These are phyloP conservation scores for Adansonia grandidieri DNA, from an alignment of 441 rosid genomes.

Conservation along the genomic window DNA sequence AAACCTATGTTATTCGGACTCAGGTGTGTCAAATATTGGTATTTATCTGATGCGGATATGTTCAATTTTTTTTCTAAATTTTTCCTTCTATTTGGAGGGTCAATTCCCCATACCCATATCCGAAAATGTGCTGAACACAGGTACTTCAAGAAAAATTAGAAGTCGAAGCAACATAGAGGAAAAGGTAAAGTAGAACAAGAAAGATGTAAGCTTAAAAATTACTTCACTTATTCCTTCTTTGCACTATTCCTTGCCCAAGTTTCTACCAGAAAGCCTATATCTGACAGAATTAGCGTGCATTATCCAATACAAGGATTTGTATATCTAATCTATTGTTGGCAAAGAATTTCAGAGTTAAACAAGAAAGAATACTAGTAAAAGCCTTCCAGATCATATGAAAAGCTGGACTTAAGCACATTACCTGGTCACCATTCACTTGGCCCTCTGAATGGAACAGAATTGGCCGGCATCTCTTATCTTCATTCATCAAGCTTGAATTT, in stretches of 20 bases:
- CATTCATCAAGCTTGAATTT: constrained; percentile 76
- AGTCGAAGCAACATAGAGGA: no score
- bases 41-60: no score
- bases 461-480: constrained; percentile 70
- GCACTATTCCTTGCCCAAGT: not conserved
- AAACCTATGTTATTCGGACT: not conserved
- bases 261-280: not conserved
- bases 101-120: no score
- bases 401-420: constrained; percentile 21
- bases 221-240: not conserved
- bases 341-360: not conserved
- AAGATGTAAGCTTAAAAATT: not conserved
- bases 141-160: no score
- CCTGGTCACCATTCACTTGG: constrained; percentile 60
- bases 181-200: not conserved
- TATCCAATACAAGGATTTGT: not conserved
- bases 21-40: no score
- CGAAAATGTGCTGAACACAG: no score
- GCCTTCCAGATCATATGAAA: not conserved
- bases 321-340: not conserved
- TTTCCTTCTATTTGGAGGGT: no score
- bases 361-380: not conserved
- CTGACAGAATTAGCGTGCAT: not conserved
- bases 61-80: no score
- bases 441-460: constrained; percentile 66